Evolutionary conservation across 2,329 filamentous ascomycete genomes (phyloP).

Genomic region (Falciphora oryzae): DNA sequence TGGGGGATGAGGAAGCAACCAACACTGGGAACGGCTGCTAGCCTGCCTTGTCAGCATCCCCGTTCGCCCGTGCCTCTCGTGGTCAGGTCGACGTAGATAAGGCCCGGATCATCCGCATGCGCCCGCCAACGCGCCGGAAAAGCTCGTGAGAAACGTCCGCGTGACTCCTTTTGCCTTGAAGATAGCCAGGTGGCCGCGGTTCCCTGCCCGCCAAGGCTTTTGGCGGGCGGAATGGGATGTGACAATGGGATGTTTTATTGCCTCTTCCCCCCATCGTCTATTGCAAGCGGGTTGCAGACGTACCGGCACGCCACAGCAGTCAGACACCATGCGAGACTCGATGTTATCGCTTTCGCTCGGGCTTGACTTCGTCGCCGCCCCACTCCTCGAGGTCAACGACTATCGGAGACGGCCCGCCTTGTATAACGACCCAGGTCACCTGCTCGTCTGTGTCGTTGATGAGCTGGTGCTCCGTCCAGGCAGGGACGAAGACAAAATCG

Average conservation of each 20-base stretch:
- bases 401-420: constrained; percentile 54
- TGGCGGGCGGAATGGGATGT: background rate
- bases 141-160: background rate
- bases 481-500: constrained; percentile 65
- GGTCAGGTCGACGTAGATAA: background rate
- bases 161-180: background rate
- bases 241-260: background rate
- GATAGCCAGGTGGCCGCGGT: background rate
- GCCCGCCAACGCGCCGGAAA: background rate
- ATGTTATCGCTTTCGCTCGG: background rate
- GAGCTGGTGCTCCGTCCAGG: constrained; percentile 65
- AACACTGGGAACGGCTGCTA: background rate
- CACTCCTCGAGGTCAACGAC: constrained; percentile 59
- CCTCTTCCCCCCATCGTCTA: background rate
- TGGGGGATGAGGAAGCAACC: background rate
- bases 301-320: no score
- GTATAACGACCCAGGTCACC: constrained; percentile 61
- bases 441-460: constrained; percentile 56
- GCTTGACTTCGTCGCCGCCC: constrained; percentile 40
- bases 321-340: background rate
- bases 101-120: background rate
- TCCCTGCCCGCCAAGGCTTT: background rate
- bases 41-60: background rate
- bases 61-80: background rate
- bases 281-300: background rate